These are phyloP conservation scores for Vitis cinerea DNA, from an alignment of 164 flowering plant species.

Conservation along the genomic window DNA sequence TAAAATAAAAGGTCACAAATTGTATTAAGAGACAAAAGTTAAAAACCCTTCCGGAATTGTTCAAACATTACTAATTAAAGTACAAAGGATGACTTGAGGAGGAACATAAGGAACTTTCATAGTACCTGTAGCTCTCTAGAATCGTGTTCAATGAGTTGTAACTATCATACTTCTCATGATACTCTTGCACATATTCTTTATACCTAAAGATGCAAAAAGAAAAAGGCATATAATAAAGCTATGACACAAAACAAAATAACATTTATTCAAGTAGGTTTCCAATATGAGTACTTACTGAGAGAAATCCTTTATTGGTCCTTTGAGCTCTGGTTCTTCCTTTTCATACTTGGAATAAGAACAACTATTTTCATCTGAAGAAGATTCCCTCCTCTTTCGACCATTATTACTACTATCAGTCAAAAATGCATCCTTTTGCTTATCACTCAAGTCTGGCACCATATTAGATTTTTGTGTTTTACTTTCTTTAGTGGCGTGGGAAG, in stretches of 20 bases:
- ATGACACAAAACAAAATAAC: background rate
- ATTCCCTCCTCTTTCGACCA: conserved; percentile 47
- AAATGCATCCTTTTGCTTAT: conserved; percentile 38
- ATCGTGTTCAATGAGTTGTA: conserved; percentile 66
- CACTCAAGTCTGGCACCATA: conserved; percentile 24
- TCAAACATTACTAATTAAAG: background rate
- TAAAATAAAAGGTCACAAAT: conserved; percentile 18
- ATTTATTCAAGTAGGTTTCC: background rate
- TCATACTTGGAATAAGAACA: conserved; percentile 76
- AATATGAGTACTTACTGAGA: conserved; percentile 61
- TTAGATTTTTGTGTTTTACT: conserved; percentile 44
- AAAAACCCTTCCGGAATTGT: background rate
- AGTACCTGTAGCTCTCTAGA: conserved; percentile 73
- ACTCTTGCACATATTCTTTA: conserved; percentile 83
- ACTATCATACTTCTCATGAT: conserved; percentile 65
- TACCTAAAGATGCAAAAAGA: conserved; percentile 58
- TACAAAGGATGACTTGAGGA: background rate
- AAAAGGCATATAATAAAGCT: background rate
- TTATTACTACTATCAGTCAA: conserved; percentile 25
- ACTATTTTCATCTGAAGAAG: conserved; percentile 70
- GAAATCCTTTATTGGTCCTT: conserved; percentile 70
- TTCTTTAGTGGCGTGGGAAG: conserved; percentile 35
- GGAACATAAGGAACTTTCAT: background rate
- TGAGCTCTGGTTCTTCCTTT: conserved; percentile 84
- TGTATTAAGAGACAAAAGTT: background rate